Evolutionary conservation across 1,284 basidiomycete genomes (phyloP).

Genomic region (Boletus mariae): DNA sequence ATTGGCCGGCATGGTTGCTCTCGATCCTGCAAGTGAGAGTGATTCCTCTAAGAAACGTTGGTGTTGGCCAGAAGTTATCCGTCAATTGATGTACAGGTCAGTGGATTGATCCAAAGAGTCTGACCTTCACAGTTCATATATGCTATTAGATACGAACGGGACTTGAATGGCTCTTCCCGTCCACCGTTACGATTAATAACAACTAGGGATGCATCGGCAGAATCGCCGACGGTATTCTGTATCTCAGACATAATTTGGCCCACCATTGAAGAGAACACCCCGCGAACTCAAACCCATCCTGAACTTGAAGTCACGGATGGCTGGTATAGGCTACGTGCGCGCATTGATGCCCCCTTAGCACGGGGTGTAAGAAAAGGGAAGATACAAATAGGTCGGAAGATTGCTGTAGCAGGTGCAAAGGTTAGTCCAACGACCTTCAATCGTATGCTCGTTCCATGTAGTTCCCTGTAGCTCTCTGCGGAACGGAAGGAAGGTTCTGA

Average conservation of each 20-base stretch:
- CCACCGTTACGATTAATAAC: constrained; percentile 78
- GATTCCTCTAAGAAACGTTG: constrained; percentile 54
- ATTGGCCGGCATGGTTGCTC: constrained; percentile 74
- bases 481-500: constrained; percentile 77
- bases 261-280: constrained; percentile 40
- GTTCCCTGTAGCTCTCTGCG: constrained; percentile 54
- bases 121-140: constrained; percentile 3
- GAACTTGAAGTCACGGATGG: constrained; percentile 90
- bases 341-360: constrained; percentile 69
- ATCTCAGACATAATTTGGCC: constrained; percentile 70
- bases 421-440: constrained; percentile 41
- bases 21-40: constrained; percentile 62
- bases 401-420: constrained; percentile 76
- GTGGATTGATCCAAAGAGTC: constrained; percentile 16
- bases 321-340: constrained; percentile 87
- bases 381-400: constrained; percentile 78
- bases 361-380: constrained; percentile 66
- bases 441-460: background rate
- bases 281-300: constrained; percentile 39
- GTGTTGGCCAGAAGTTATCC: constrained; percentile 76
- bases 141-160: constrained; percentile 79
- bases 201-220: constrained; percentile 70
- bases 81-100: constrained; percentile 85
- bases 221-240: constrained; percentile 79
- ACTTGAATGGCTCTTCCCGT: constrained; percentile 74